Conservation (phyloP, 805 yeast genomes). For the Zygosaccharomyces bailii region DNA sequence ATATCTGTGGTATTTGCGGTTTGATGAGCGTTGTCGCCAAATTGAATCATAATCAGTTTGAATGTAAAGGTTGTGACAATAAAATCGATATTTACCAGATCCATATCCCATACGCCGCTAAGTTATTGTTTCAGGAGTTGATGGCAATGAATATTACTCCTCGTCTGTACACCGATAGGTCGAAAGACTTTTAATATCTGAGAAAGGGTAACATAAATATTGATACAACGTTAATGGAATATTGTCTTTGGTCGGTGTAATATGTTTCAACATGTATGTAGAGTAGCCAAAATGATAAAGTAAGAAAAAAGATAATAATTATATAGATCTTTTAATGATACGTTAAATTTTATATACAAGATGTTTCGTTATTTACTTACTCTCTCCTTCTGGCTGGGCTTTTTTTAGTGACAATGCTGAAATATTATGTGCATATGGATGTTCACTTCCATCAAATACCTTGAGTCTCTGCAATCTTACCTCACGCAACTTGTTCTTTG, state of each 20-base stretch:
- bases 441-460: slow-evolving; percentile 81
- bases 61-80: slow-evolving; percentile 97
- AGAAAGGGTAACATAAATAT: not conserved
- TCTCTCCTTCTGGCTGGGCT: slow-evolving; percentile 39
- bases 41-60: slow-evolving; percentile 94
- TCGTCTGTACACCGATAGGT: slow-evolving; percentile 90
- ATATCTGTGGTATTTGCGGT: slow-evolving; percentile 97
- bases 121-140: slow-evolving; percentile 94
- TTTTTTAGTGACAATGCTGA: slow-evolving; percentile 83
- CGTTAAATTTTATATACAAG: slow-evolving; percentile 3
- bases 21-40: slow-evolving; percentile 97
- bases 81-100: slow-evolving; percentile 97
- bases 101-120: slow-evolving; percentile 98
- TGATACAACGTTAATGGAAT: slow-evolving; percentile 1
- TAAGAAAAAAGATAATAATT: not conserved
- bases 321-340: not conserved
- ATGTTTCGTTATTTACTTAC: not conserved
- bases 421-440: slow-evolving; percentile 80
- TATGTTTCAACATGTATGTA: slow-evolving; percentile 8
- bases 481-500: slow-evolving; percentile 81
- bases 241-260: slow-evolving; percentile 8
- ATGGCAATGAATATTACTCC: slow-evolving; percentile 99
- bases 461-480: slow-evolving; percentile 78
- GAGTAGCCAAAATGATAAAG: slow-evolving; percentile 8
- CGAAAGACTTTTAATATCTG: slow-evolving; percentile 37